Evolutionary conservation across 163 green algal genomes (phyloP).

Genomic region (Trebouxia gelatinosa): DNA sequence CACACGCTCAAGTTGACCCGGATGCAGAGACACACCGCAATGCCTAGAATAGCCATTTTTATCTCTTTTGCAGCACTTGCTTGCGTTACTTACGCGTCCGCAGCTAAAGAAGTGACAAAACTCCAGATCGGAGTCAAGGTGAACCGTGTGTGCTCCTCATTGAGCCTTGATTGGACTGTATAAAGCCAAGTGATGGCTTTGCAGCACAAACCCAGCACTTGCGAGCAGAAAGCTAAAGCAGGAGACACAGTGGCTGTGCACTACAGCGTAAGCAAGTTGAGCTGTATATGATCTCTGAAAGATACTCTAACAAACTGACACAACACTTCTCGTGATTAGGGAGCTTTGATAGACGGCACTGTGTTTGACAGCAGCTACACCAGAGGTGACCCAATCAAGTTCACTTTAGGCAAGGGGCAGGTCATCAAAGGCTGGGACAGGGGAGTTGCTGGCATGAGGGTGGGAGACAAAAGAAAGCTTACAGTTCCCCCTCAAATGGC

Average conservation of each 20-base stretch:
- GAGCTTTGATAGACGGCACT: constrained; percentile 64
- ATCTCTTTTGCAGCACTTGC: not conserved
- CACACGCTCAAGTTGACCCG: too few species aligned
- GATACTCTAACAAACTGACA: not conserved
- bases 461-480: constrained; percentile 93
- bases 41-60: not conserved
- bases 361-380: constrained; percentile 75
- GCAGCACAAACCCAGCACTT: constrained; percentile 37
- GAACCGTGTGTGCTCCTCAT: not conserved
- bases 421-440: constrained; percentile 81
- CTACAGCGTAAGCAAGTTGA: constrained; percentile 20
- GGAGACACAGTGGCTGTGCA: constrained; percentile 48
- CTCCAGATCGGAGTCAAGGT: constrained; percentile 66
- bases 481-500: constrained; percentile 86
- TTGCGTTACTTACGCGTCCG: too few species aligned
- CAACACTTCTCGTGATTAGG: constrained; percentile 25
- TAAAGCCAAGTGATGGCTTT: too few species aligned
- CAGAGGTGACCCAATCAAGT: constrained; percentile 68
- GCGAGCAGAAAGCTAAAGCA: constrained; percentile 30
- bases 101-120: constrained; percentile 42
- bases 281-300: not conserved
- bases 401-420: constrained; percentile 65
- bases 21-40: not conserved
- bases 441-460: constrained; percentile 90
- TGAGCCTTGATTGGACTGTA: not conserved